phyloP scores from a whole-genome alignment of 768 basidiomycete species.

The Mycena kentingensis region DNA sequence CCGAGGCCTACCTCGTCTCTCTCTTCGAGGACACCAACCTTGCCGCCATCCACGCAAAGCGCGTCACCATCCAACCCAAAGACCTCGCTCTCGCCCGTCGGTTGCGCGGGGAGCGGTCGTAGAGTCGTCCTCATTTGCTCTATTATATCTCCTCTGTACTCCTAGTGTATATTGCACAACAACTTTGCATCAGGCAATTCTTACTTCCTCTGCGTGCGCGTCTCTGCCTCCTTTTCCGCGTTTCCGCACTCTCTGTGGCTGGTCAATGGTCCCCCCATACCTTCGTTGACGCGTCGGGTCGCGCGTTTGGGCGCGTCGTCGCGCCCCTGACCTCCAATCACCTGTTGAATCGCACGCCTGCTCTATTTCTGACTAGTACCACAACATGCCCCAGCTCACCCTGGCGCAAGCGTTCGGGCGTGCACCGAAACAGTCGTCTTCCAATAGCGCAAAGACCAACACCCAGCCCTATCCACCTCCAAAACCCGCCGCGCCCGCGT shows the following conservation, averaged over 20 bases:
- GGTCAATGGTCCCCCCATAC: no score
- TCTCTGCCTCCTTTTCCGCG: no score
- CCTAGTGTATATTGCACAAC: constrained; percentile 23
- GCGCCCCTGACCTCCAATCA: no score
- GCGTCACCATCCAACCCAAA: constrained; percentile 84
- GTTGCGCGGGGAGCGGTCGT: constrained; percentile 77
- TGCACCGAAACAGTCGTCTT: background rate
- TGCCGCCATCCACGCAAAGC: constrained; percentile 85
- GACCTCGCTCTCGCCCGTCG: constrained; percentile 81
- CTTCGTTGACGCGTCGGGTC: no score
- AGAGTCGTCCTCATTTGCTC: constrained; percentile 26
- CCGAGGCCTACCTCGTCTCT: constrained; percentile 79
- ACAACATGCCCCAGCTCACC: constrained; percentile 17
- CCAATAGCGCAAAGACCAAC: background rate
- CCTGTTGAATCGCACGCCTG: no score
- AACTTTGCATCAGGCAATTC: background rate
- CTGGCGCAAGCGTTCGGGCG: constrained; percentile 18
- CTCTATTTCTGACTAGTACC: no score
- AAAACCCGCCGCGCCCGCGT: background rate
- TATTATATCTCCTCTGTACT: constrained; percentile 24
- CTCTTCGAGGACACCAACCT: constrained; percentile 82
- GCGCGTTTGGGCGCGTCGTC: no score
- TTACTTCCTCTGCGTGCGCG: no score
- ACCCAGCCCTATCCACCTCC: background rate
- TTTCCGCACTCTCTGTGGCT: no score